A percentile compares a stretch with the other conserved stretches of the same genome.
Conservation (phyloP, 2,329 filamentous ascomycete species). For the Lasiodiplodia hormozganensis region DNA sequence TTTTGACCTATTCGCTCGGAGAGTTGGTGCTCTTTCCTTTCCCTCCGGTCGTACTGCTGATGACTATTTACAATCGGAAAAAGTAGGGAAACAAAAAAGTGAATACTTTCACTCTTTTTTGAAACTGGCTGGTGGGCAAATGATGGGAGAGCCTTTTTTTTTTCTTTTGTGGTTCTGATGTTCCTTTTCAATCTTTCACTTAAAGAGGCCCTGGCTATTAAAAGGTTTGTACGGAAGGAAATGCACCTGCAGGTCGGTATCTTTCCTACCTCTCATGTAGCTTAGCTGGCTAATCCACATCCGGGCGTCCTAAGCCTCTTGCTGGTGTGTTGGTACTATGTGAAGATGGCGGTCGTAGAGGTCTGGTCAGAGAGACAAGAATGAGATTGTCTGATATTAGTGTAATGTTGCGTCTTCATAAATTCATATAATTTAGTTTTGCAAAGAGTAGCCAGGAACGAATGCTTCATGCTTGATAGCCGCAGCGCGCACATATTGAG, state of each 20-base stretch:
- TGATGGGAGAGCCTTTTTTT: background rate
- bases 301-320: background rate
- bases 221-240: background rate
- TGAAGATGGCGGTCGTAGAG: background rate
- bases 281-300: conserved; percentile 20
- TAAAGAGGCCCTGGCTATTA: background rate
- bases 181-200: background rate
- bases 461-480: background rate
- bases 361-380: background rate
- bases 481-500: background rate
- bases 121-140: background rate
- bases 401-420: background rate
- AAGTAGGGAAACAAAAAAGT: background rate
- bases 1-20: background rate
- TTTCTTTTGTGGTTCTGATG: background rate
- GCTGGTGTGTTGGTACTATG: too few species aligned
- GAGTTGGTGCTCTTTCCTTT: background rate
- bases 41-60: conserved; percentile 1
- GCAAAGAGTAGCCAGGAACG: background rate
- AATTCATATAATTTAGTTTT: background rate
- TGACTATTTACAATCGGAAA: background rate
- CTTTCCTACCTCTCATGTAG: conserved; percentile 6
- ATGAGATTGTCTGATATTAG: background rate
- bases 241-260: conserved; percentile 4
- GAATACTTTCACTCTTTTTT: background rate